phyloP scores from a whole-genome alignment of 1,284 basidiomycete species.

The Ceratobasidium theobromae region DNA sequence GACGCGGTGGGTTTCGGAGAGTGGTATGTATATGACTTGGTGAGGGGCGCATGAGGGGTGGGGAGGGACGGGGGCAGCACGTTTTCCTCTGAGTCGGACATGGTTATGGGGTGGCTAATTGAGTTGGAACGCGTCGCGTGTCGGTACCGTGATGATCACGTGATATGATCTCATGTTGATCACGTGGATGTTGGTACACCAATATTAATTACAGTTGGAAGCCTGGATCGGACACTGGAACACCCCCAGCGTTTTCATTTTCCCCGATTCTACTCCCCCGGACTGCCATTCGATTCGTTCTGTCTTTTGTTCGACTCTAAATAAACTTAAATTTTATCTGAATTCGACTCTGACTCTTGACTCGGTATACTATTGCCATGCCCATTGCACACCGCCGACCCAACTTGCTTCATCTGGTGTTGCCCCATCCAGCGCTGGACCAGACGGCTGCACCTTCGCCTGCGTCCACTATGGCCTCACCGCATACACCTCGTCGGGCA shows the following conservation, averaged over 20 bases:
- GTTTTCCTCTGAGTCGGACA: conserved; percentile 3
- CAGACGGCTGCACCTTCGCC: conserved; percentile 49
- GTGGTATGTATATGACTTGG: conserved; percentile 80
- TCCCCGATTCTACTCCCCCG: conserved; percentile 21
- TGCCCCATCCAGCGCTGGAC: conserved; percentile 54
- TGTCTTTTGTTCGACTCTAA: conserved; percentile 8
- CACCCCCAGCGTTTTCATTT: conserved; percentile 31
- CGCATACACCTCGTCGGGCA: conserved; percentile 37
- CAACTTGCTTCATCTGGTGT: conserved; percentile 51
- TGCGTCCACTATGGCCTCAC: conserved; percentile 43
- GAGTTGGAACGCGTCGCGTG: conserved; percentile 11
- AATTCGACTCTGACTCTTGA: neutral
- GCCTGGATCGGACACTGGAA: neutral
- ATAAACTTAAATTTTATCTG: conserved; percentile 14
- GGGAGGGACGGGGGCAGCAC: conserved; percentile 53
- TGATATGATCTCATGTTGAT: neutral
- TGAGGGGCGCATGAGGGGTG: conserved; percentile 57
- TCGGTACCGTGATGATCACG: too few relatives aligned
- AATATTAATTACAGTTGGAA: conserved; percentile 18
- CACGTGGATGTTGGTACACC: conserved; percentile 3
- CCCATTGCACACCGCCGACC: conserved; percentile 34
- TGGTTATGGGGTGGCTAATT: conserved; percentile 13
- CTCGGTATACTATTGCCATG: conserved; percentile 18
- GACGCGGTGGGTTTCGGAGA: conserved; percentile 64
- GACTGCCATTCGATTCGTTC: conserved; percentile 11